A percentile compares a stretch with the other conserved stretches of the same genome.
These are phyloP conservation scores for Pythium graminicola DNA, from an alignment of 352 stramenopile species.

Conservation along the genomic window DNA sequence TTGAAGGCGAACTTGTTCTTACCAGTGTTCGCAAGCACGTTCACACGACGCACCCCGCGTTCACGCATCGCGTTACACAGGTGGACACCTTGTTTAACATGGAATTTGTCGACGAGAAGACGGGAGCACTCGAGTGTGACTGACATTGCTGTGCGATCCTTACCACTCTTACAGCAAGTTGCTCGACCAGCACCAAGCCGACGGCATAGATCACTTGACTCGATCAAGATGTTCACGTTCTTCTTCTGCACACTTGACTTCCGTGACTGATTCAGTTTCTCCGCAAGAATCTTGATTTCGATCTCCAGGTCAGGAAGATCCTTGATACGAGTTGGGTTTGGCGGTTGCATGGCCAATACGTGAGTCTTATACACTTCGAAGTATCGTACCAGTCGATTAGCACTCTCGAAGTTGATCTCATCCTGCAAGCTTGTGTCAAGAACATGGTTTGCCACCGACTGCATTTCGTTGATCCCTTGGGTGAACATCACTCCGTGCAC, in stretches of 20 bases:
- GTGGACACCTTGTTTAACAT: conserved; percentile 80
- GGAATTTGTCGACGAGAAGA: conserved; percentile 84
- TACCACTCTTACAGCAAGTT: conserved; percentile 97
- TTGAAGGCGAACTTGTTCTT: conserved; percentile 97
- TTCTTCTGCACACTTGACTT: conserved; percentile 78
- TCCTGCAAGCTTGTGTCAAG: conserved; percentile 79
- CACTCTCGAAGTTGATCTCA: conserved; percentile 78
- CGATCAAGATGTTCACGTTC: conserved; percentile 81
- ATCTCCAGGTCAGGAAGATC: conserved; percentile 46
- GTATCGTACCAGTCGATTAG: conserved; percentile 60
- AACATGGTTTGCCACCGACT: conserved; percentile 87
- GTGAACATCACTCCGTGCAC: conserved; percentile 80
- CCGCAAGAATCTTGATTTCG: conserved; percentile 50
- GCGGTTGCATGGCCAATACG: conserved; percentile 22
- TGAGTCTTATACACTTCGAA: conserved; percentile 73
- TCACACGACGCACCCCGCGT: conserved; percentile 73
- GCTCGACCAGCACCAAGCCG: conserved; percentile 86
- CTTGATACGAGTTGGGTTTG: conserved; percentile 18
- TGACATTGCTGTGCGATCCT: conserved; percentile 97
- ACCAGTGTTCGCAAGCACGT: conserved; percentile 81
- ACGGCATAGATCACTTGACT: conserved; percentile 85
- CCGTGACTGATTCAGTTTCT: conserved; percentile 45
- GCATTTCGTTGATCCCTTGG: conserved; percentile 93
- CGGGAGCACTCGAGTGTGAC: conserved; percentile 94
- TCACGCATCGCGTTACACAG: conserved; percentile 84